Percentiles rank a stretch among this genome's conserved stretches.
Conservation (phyloP, 1,139 yeast genomes). For the Schwanniomyces etchellsii region DNA sequence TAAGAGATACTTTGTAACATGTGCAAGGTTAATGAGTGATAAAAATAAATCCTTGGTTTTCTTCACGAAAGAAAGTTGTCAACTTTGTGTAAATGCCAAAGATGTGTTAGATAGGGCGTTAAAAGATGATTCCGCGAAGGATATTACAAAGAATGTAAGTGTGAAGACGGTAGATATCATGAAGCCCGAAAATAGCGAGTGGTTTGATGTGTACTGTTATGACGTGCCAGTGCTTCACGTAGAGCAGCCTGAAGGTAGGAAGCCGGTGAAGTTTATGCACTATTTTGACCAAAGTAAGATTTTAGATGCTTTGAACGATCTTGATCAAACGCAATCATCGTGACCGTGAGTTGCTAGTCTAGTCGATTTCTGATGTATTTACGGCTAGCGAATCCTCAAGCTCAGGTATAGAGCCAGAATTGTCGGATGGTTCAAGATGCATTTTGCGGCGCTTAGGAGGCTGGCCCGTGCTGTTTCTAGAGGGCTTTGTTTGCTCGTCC, state of each 20-base stretch:
- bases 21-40: no score
- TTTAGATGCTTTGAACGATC: slow-evolving; percentile 39
- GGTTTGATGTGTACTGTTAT: slow-evolving; percentile 81
- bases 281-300: slow-evolving; percentile 57
- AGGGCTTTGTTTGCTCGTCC: no score
- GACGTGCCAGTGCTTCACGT: slow-evolving; percentile 89
- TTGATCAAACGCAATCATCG: no score
- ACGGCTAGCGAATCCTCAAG: no score
- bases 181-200: slow-evolving; percentile 56
- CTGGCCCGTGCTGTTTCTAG: no score
- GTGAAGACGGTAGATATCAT: slow-evolving; percentile 61
- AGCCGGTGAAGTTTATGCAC: slow-evolving; percentile 71
- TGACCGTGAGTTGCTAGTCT: no score
- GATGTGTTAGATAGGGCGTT: slow-evolving; percentile 42
- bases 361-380: no score
- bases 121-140: slow-evolving; percentile 14
- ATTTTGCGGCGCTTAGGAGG: no score
- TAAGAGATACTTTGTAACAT: no score
- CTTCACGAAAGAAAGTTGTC: slow-evolving; percentile 76
- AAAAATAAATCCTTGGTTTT: no score
- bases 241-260: slow-evolving; percentile 40
- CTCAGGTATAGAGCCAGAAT: no score
- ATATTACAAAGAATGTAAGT: slow-evolving; percentile 24
- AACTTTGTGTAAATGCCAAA: slow-evolving; percentile 72
- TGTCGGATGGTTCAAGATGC: no score